Evolutionary conservation across 352 stramenopile genomes (phyloP).

Genomic region (Globisporangium canariense): DNA sequence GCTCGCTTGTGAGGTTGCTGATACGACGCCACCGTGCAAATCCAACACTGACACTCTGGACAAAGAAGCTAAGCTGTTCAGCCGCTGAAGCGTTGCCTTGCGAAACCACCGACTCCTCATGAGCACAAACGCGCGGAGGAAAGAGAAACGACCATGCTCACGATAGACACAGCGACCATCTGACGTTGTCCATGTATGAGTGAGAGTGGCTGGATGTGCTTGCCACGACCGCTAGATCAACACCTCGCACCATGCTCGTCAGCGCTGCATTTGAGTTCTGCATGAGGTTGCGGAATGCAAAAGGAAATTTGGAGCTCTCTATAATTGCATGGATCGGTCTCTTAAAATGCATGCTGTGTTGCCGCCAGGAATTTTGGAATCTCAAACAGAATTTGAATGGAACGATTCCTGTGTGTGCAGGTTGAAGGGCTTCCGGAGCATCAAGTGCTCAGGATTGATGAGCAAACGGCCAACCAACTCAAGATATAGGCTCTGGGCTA

Average conservation of each 20-base stretch:
- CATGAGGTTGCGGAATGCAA: background rate
- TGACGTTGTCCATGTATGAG: background rate
- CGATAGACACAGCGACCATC: too few species aligned
- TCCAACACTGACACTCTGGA: background rate
- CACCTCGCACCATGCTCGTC: background rate
- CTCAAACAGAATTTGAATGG: background rate
- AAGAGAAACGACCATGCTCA: conserved; percentile 1
- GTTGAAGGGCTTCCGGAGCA: too few species aligned
- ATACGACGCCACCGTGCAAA: background rate
- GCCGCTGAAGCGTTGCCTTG: background rate
- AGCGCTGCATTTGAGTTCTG: background rate
- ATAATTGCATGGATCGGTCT: background rate
- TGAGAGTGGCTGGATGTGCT: background rate
- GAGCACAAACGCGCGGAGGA: background rate
- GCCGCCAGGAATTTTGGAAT: background rate
- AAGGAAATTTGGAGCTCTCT: background rate
- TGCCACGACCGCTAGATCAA: background rate
- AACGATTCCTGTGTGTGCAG: background rate
- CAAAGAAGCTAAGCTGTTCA: background rate
- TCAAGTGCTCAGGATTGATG: too few species aligned
- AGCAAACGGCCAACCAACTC: too few species aligned
- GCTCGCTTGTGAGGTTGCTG: background rate
- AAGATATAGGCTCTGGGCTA: too few species aligned
- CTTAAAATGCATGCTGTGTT: background rate
- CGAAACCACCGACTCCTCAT: conserved; percentile 8